Base-by-base conservation (phyloP, 345 rosid genomes). In the Cardamine occulta region DNA sequence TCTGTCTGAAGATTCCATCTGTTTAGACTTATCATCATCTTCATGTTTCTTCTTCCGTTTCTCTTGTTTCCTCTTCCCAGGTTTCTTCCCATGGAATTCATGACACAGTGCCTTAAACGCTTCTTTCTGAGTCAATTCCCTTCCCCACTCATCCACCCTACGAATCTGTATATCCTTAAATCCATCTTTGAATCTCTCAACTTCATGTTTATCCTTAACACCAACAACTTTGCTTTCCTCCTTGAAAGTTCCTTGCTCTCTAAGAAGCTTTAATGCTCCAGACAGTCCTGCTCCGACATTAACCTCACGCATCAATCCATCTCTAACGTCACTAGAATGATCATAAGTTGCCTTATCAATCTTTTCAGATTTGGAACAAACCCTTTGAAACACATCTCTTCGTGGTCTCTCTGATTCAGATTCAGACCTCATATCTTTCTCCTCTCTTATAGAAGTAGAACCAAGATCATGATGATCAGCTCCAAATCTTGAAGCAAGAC, bases 51-150 rank as follows among this genome's bases (percentile, higher is more conserved):
- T 74, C 32, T 6, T 24, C 51, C 31, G 58, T 74, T 65, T 74
- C 66, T 57, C 73, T 58, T 28, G 77, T 55, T 73, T 73, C 57
- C 24, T 63, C 70, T 54, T 74, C 42, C 78, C 78, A 48, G 73
- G 52, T 12, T 18, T 39, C 59, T 74, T 74, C 21, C 78, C 78
- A 48, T 74, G 73, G 52, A 74, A 74, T 0, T 66, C 23, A 31
- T 74, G 66, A 57, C n/a, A 66, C 18, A 74, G 37, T 24, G 19
- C 2, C 42, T 28, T 15, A 66, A n/a, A 74, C 17, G 73, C 73
- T 66, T 74, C 60, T 47, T 47, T 66, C 11, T 2, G 11, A 58
- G 11, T 74, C 73, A 67, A 1, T 10, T 26, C 29, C 61, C 73
- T 74, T 57, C 79, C 79, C 13, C 8, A 26, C 72, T 58, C 72